Conservation (phyloP, 1,284 basidiomycete genomes). For the Mycena sp. region DNA sequence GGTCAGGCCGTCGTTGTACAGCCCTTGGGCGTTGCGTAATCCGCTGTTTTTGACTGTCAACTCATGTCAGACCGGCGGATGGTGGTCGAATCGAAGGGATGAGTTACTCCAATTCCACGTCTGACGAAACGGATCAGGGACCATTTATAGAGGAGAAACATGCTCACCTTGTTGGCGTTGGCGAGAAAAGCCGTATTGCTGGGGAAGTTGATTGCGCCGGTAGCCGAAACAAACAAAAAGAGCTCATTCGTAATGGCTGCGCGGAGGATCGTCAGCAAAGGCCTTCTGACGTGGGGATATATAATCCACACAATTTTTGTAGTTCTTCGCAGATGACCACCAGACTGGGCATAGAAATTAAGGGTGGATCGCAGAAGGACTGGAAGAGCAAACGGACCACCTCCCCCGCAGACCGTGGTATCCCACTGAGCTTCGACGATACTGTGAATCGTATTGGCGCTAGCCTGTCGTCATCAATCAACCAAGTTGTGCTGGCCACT, state of each 20-base stretch:
- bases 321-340: conserved; percentile 62
- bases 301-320: conserved; percentile 60
- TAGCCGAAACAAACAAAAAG: conserved; percentile 59
- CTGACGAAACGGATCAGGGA: too few relatives aligned
- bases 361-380: too few relatives aligned
- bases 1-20: conserved; percentile 60
- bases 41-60: conserved; percentile 54
- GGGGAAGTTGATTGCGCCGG: conserved; percentile 51
- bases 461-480: conserved; percentile 37
- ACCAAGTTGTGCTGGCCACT: not conserved
- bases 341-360: too few relatives aligned
- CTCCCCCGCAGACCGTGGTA: too few relatives aligned
- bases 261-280: too few relatives aligned
- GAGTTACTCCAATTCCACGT: conserved; percentile 60
- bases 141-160: too few relatives aligned
- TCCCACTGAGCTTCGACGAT: conserved; percentile 48
- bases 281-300: not conserved
- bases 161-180: conserved; percentile 60
- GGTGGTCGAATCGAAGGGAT: not conserved
- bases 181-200: conserved; percentile 49
- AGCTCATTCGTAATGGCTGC: conserved; percentile 66
- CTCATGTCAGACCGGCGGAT: not conserved
- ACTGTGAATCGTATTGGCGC: conserved; percentile 56
- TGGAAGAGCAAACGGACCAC: too few relatives aligned
- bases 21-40: conserved; percentile 57